Conservation (phyloP, 345 rosid species). For the Eucalyptus leucophloia region DNA sequence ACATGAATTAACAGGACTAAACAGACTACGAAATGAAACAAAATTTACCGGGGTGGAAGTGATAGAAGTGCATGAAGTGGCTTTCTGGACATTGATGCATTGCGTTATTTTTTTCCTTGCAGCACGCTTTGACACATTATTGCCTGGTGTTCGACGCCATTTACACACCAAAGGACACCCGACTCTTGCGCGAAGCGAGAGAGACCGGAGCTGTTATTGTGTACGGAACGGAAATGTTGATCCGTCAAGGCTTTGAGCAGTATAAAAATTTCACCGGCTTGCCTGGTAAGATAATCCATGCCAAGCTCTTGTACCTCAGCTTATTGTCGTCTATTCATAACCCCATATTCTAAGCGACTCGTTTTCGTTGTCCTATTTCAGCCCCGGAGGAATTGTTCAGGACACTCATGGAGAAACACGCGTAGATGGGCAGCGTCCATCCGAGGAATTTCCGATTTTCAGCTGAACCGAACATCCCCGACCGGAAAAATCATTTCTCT, state of each 20-base stretch:
- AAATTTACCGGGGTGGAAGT: not conserved
- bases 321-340: not conserved
- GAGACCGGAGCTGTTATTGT: conserved; percentile 22
- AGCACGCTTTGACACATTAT: conserved; percentile 24
- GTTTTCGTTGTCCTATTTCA: not conserved
- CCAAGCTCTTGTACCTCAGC: not conserved
- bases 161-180: conserved; percentile 34
- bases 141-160: conserved; percentile 33
- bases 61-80: not conserved
- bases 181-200: conserved; percentile 20
- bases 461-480: not conserved
- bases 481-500: not conserved
- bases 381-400: conserved; percentile 39
- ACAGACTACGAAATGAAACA: not conserved
- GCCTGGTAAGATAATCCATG: conserved; percentile 14
- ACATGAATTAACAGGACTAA: not conserved
- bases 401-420: conserved; percentile 33
- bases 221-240: conserved; percentile 39
- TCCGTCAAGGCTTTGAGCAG: conserved; percentile 38
- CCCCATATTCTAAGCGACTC: not conserved
- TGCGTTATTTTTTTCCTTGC: not conserved
- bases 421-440: not conserved
- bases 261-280: conserved; percentile 44
- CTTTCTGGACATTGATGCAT: not conserved
- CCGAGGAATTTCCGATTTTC: not conserved